Evolutionary conservation across 2,329 filamentous ascomycete genomes (phyloP).

Genomic region (Proliferodiscus dingleyae): DNA sequence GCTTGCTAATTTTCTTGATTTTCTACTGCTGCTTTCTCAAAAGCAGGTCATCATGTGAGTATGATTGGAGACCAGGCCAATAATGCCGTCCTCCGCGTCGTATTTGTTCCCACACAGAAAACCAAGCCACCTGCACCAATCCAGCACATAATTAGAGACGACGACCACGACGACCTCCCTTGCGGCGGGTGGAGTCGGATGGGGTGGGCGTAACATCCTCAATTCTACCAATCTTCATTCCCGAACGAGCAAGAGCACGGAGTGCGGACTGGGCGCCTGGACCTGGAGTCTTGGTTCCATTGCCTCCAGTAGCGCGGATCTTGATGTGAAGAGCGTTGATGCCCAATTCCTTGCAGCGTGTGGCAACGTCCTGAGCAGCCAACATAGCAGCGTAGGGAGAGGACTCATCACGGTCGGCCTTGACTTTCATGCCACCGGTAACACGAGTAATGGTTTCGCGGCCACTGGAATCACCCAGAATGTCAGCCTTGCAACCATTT

Average conservation of each 20-base stretch:
- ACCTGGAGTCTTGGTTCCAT: constrained; percentile 99
- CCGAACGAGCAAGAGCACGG: constrained; percentile 95
- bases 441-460: constrained; percentile 99
- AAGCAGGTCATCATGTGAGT: constrained; percentile 41
- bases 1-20: constrained; percentile 18
- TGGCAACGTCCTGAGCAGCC: constrained; percentile 96
- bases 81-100: constrained; percentile 65
- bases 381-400: constrained; percentile 99
- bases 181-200: constrained; percentile 98
- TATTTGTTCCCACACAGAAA: constrained; percentile 61
- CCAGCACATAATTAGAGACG: constrained; percentile 68
- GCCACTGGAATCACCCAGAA: constrained; percentile 74
- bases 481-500: constrained; percentile 52
- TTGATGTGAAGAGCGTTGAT: constrained; percentile 99
- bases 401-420: constrained; percentile 99
- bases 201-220: constrained; percentile 99
- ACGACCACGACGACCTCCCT: constrained; percentile 99
- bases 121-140: constrained; percentile 30
- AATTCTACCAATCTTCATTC: constrained; percentile 99
- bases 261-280: constrained; percentile 98
- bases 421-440: constrained; percentile 99
- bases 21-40: constrained; percentile 28
- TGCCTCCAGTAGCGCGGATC: constrained; percentile 99
- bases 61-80: constrained; percentile 59
- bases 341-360: constrained; percentile 78